Conservation (phyloP, 208 protist genomes). For the Acanthamoeba sp. region DNA sequence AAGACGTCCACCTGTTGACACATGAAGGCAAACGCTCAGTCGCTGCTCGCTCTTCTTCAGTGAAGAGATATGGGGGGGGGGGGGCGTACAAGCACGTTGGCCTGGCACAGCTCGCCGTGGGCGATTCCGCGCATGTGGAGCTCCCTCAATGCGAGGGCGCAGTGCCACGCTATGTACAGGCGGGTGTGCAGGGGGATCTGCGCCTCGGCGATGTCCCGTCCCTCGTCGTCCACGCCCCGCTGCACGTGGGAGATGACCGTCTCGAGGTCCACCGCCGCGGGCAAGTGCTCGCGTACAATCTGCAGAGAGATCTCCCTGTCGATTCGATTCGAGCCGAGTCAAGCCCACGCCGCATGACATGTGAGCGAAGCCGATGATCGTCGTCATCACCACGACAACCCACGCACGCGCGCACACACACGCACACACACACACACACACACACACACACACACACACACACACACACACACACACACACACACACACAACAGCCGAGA, state of each 20-base stretch:
- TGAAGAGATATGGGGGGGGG: too few relatives aligned
- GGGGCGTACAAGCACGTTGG: slow-evolving; percentile 5
- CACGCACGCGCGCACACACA: not conserved
- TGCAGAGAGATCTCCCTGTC: slow-evolving; percentile 16
- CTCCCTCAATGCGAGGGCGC: slow-evolving; percentile 31
- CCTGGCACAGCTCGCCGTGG: slow-evolving; percentile 44
- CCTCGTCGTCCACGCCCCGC: not conserved
- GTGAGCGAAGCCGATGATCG: too few relatives aligned
- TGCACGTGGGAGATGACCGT: slow-evolving; percentile 8
- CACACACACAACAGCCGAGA: too few relatives aligned
- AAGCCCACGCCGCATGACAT: too few relatives aligned
- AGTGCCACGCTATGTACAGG: slow-evolving; percentile 55
- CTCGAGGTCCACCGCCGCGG: slow-evolving; percentile 8
- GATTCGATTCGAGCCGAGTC: too few relatives aligned
- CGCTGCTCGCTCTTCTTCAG: too few relatives aligned
- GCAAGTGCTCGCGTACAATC: slow-evolving; percentile 30
- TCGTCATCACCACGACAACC: too few relatives aligned
- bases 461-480: not conserved
- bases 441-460: not conserved
- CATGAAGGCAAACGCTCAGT: not conserved
- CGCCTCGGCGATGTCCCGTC: not conserved
- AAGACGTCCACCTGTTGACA: not conserved
- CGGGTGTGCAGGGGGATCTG: slow-evolving; percentile 46
- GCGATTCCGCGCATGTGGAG: slow-evolving; percentile 48
- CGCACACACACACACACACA: not conserved